phyloP scores from a whole-genome alignment of 1,139 yeast species.

The Blastobotrys petasosporus region DNA sequence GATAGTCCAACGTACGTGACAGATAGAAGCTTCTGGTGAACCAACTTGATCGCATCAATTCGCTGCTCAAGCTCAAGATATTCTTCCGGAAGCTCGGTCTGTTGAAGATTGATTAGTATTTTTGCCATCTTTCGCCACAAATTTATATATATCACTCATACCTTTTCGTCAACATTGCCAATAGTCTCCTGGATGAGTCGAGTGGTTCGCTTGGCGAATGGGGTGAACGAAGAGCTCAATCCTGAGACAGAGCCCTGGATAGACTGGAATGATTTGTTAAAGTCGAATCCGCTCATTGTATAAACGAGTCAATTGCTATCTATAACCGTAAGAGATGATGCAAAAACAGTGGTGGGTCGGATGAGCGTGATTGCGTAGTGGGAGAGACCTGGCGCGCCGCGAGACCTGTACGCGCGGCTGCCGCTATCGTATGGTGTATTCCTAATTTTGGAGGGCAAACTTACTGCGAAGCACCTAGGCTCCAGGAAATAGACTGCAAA shows the following conservation, averaged over 20 bases:
- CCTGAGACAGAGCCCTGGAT: slow-evolving; percentile 35
- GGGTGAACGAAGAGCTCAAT: slow-evolving; percentile 40
- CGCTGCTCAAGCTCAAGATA: slow-evolving; percentile 68
- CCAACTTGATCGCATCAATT: slow-evolving; percentile 67
- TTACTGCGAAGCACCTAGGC: no score
- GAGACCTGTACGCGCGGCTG: neutral
- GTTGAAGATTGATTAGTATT: neutral
- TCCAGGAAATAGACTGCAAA: no score
- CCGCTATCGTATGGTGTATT: neutral
- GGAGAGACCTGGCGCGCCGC: neutral
- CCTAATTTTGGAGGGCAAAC: neutral
- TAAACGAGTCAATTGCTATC: neutral
- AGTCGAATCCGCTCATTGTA: slow-evolving; percentile 32
- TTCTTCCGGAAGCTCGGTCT: slow-evolving; percentile 77
- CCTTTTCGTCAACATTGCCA: slow-evolving; percentile 69
- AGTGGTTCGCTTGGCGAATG: slow-evolving; percentile 76
- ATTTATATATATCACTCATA: slow-evolving; percentile 17
- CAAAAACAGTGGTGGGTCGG: neutral
- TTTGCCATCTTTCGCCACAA: neutral
- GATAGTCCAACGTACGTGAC: slow-evolving; percentile 43
- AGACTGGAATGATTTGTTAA: slow-evolving; percentile 37
- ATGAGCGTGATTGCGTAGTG: neutral
- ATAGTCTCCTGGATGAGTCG: slow-evolving; percentile 73
- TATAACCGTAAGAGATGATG: no score
- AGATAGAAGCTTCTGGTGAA: slow-evolving; percentile 66